Conservation (phyloP, 495 filamentous ascomycete species). For the Aspergillus campestris region DNA sequence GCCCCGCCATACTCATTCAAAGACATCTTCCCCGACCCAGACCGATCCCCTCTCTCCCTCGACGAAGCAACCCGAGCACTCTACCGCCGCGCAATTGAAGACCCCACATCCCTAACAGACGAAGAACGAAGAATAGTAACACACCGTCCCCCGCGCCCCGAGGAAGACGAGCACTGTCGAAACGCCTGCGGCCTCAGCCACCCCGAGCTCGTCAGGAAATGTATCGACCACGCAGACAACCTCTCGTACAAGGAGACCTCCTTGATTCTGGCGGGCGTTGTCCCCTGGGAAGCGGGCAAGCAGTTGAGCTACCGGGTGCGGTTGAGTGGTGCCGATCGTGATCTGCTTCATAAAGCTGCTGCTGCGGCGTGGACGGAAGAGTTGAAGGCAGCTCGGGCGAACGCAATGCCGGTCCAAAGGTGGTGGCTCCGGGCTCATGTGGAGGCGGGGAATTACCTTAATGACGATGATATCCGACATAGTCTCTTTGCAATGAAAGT, state of each 20-base stretch:
- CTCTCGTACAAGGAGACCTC: constrained; percentile 3
- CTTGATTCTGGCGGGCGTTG: constrained; percentile 1
- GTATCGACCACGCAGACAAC: constrained; percentile 1
- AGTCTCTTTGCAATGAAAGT: constrained; percentile 4
- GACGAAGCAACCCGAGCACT: constrained; percentile 10
- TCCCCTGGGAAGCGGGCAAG: background rate
- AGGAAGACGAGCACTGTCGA: constrained; percentile 7
- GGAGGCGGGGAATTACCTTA: background rate
- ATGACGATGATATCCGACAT: constrained; percentile 6
- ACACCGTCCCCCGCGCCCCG: constrained; percentile 1
- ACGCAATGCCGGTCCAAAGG: constrained; percentile 1
- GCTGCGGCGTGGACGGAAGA: constrained; percentile 5
- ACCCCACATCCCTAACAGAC: constrained; percentile 7
- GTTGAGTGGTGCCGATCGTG: constrained; percentile 2
- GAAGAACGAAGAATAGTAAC: constrained; percentile 6
- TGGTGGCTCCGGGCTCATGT: background rate
- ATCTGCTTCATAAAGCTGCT: constrained; percentile 5
- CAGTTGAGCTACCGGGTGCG: constrained; percentile 1
- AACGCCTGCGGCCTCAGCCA: constrained; percentile 3
- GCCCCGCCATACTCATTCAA: too few species aligned
- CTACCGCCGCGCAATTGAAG: constrained; percentile 8
- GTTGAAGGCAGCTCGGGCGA: constrained; percentile 1
- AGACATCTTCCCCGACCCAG: too few species aligned
- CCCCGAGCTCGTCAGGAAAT: constrained; percentile 7
- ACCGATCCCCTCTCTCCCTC: too few species aligned